phyloP scores from a whole-genome alignment of 2,329 filamentous ascomycete species.

The Diaporthe citri region DNA sequence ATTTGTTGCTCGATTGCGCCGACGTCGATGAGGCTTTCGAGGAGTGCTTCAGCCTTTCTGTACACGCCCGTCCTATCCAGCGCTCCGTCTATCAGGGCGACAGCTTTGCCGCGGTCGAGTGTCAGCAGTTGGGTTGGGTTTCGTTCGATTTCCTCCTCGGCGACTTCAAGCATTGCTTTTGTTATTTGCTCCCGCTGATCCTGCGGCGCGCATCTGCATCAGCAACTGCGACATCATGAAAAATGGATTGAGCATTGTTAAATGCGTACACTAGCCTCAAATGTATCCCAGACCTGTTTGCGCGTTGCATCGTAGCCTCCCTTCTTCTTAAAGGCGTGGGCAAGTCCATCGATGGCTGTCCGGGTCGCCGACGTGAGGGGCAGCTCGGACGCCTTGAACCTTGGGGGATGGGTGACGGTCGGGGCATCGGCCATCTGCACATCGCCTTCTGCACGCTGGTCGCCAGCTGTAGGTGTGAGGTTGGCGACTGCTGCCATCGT shows the following conservation, averaged over 20 bases:
- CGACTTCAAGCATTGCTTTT: conserved; percentile 76
- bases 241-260: too few relatives aligned
- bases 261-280: conserved; percentile 73
- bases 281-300: conserved; percentile 82
- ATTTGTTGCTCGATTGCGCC: conserved; percentile 77
- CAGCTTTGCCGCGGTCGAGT: conserved; percentile 79
- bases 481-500: conserved; percentile 37
- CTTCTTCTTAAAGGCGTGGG: conserved; percentile 89
- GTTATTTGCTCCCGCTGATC: conserved; percentile 78
- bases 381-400: conserved; percentile 80
- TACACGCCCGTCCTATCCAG: conserved; percentile 83
- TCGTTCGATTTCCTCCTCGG: conserved; percentile 80
- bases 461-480: conserved; percentile 26
- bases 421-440: conserved; percentile 72
- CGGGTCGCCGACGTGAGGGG: conserved; percentile 80
- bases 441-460: conserved; percentile 31
- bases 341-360: conserved; percentile 78
- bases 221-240: neutral
- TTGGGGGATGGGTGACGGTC: conserved; percentile 49
- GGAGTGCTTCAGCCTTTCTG: conserved; percentile 75
- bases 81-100: conserved; percentile 81
- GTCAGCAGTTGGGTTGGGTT: conserved; percentile 79
- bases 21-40: conserved; percentile 77
- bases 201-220: conserved; percentile 53
- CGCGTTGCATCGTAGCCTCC: conserved; percentile 84